Conservation (phyloP, 768 basidiomycete genomes). For the Lanmaoa pseudosensibilis region DNA sequence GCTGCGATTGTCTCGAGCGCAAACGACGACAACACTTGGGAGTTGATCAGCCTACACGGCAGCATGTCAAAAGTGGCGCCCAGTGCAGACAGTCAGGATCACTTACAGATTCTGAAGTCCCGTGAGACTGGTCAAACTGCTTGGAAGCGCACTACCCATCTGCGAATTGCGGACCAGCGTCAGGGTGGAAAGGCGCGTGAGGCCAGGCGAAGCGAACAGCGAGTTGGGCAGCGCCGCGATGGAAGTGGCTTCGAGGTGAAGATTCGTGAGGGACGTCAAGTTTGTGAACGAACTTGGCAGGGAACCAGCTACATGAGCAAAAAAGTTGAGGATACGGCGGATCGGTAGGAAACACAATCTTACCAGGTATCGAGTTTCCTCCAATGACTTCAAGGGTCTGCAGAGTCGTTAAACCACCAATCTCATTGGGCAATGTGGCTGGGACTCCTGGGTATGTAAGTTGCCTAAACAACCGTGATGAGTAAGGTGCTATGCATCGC, state of each 20-base stretch:
- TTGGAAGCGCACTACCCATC: slow-evolving; percentile 41
- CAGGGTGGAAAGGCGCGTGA: slow-evolving; percentile 37
- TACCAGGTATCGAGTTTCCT: slow-evolving; percentile 43
- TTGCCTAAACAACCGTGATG: slow-evolving; percentile 23
- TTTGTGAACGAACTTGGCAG: slow-evolving; percentile 41
- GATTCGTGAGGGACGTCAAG: slow-evolving; percentile 37
- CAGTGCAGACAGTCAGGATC: not conserved
- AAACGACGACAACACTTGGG: slow-evolving; percentile 35
- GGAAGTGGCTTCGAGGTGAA: slow-evolving; percentile 43
- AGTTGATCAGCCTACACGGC: slow-evolving; percentile 36
- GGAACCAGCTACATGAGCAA: slow-evolving; percentile 37
- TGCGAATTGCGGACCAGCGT: slow-evolving; percentile 42
- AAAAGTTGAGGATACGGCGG: not conserved
- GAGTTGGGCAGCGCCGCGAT: slow-evolving; percentile 37
- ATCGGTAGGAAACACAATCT: slow-evolving; percentile 8
- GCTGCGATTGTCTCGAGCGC: slow-evolving; percentile 32
- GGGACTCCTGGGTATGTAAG: slow-evolving; percentile 50
- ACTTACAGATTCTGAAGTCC: slow-evolving; percentile 42
- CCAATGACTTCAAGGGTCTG: slow-evolving; percentile 42
- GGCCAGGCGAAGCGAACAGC: slow-evolving; percentile 33
- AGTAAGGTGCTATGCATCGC: not conserved
- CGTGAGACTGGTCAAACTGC: slow-evolving; percentile 31
- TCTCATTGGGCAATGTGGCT: slow-evolving; percentile 41
- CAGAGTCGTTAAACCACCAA: slow-evolving; percentile 41
- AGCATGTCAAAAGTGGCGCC: not conserved